phyloP scores from a whole-genome alignment of 148 eudicot species.

The Euryodendron excelsum region DNA sequence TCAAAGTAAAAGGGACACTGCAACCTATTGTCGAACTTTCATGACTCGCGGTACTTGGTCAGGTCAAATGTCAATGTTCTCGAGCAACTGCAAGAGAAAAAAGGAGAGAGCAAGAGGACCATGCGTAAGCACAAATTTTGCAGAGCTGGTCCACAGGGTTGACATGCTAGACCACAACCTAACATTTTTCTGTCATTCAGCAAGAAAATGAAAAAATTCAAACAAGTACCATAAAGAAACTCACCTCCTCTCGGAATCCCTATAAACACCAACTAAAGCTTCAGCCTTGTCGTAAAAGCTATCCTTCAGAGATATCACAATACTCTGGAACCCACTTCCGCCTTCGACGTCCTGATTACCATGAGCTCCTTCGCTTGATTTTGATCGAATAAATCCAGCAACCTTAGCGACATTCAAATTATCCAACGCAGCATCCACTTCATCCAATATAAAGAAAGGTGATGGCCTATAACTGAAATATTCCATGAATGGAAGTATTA shows the following conservation, averaged over 20 bases:
- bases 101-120: background rate
- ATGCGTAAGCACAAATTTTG: background rate
- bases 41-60: conserved; percentile 79
- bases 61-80: conserved; percentile 88
- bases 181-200: background rate
- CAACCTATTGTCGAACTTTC: conserved; percentile 17
- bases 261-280: conserved; percentile 94
- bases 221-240: conserved; percentile 6
- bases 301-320: conserved; percentile 96
- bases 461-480: conserved; percentile 77
- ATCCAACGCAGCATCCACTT: conserved; percentile 98
- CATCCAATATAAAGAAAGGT: conserved; percentile 95
- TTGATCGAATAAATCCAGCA: conserved; percentile 94
- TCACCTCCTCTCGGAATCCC: conserved; percentile 84
- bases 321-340: conserved; percentile 90
- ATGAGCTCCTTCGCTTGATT: conserved; percentile 71
- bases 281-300: conserved; percentile 97
- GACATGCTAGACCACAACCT: background rate
- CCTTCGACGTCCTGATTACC: conserved; percentile 47
- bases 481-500: background rate
- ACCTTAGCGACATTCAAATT: conserved; percentile 95
- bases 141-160: background rate
- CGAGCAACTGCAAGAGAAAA: conserved; percentile 66
- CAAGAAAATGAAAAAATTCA: background rate
- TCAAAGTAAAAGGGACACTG: background rate